Percentiles rank a stretch among this genome's conserved stretches.
phyloP scores from a whole-genome alignment of 768 basidiomycete genomes.

The Cyclocybe aegerita region DNA sequence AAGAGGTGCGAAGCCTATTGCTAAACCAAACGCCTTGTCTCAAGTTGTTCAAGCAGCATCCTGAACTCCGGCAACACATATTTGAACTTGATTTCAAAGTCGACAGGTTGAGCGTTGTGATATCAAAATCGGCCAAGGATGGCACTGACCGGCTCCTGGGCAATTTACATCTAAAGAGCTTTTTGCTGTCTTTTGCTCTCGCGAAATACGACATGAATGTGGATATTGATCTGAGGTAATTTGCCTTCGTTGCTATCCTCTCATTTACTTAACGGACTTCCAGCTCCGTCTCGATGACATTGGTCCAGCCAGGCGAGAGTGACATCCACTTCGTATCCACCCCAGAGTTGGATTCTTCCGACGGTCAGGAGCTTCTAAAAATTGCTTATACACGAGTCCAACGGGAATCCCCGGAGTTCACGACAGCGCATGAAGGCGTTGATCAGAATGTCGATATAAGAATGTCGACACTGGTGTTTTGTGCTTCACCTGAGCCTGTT shows the following conservation, averaged over 20 bases:
- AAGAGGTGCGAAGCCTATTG: constrained; percentile 26
- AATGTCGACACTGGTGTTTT: constrained; percentile 89
- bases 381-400: constrained; percentile 82
- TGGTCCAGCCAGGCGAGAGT: constrained; percentile 54
- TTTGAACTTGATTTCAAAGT: constrained; percentile 91
- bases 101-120: constrained; percentile 72
- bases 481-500: constrained; percentile 87
- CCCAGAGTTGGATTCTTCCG: constrained; percentile 31
- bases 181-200: constrained; percentile 71
- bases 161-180: constrained; percentile 74
- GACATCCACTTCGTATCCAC: constrained; percentile 71
- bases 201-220: constrained; percentile 88
- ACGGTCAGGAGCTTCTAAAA: constrained; percentile 57
- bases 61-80: constrained; percentile 50
- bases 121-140: constrained; percentile 67
- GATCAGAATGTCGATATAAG: constrained; percentile 87
- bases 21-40: not conserved
- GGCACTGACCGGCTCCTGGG: constrained; percentile 75
- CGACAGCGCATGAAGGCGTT: constrained; percentile 74
- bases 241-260: not conserved
- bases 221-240: constrained; percentile 74
- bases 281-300: constrained; percentile 76
- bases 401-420: constrained; percentile 82
- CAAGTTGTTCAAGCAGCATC: constrained; percentile 26
- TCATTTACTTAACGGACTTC: constrained; percentile 6